phyloP scores from a whole-genome alignment of 2,329 filamentous ascomycete genomes.

The Mycosphaerella arachidis region DNA sequence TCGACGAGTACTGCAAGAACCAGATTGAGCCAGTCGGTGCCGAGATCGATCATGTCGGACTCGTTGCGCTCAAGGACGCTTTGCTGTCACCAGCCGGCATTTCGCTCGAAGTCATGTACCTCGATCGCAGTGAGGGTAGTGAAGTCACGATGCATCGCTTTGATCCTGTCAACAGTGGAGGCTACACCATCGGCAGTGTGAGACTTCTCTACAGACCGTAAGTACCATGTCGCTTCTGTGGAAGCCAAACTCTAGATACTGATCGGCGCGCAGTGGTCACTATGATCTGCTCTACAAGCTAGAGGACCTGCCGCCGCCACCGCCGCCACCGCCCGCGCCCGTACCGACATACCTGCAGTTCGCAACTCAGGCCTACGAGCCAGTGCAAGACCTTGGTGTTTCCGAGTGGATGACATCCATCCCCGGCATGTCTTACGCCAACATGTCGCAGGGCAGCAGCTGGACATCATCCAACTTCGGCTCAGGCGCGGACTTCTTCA shows the following conservation, averaged over 20 bases:
- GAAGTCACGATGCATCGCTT: constrained; percentile 69
- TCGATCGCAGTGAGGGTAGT: constrained; percentile 76
- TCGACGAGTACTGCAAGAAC: constrained; percentile 65
- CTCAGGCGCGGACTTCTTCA: constrained; percentile 24
- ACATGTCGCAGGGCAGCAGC: constrained; percentile 12
- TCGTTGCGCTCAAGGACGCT: constrained; percentile 71
- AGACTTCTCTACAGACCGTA: constrained; percentile 63
- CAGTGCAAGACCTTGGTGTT: constrained; percentile 27
- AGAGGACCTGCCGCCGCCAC: constrained; percentile 43
- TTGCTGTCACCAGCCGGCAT: constrained; percentile 75
- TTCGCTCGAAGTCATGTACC: constrained; percentile 80
- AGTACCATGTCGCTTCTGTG: constrained; percentile 28
- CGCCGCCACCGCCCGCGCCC: constrained; percentile 26
- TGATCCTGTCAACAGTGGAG: constrained; percentile 41
- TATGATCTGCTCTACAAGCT: constrained; percentile 89
- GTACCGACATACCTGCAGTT: constrained; percentile 35
- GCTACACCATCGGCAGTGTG: constrained; percentile 57
- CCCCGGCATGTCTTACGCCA: constrained; percentile 43
- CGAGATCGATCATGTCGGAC: constrained; percentile 88
- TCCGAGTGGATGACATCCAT: constrained; percentile 42
- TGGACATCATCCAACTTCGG: constrained; percentile 21
- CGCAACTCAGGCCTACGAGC: constrained; percentile 25
- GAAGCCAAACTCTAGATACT: constrained; percentile 14
- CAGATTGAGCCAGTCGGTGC: constrained; percentile 69
- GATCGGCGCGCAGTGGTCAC: constrained; percentile 58